A percentile compares a stretch with the other conserved stretches of the same genome.
phyloP scores from a whole-genome alignment of 176 grass and related monocot genomes.

The Thinopyrum elongatum region DNA sequence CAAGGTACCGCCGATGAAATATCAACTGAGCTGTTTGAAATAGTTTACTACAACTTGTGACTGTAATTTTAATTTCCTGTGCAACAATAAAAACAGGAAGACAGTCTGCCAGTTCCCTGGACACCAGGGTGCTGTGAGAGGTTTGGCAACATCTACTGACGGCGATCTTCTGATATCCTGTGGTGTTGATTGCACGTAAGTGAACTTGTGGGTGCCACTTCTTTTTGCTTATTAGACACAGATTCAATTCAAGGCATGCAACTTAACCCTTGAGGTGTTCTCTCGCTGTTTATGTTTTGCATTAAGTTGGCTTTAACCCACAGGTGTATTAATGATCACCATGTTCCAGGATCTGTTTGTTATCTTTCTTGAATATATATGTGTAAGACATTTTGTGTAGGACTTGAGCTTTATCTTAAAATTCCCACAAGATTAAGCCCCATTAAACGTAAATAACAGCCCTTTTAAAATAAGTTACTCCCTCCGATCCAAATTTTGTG shows the following conservation, averaged over 20 bases:
- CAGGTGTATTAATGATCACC: neutral
- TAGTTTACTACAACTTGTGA: neutral
- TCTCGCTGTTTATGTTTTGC: neutral
- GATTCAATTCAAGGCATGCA: neutral
- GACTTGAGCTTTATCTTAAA: constrained; percentile 13
- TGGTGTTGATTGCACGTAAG: constrained; percentile 91
- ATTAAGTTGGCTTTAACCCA: neutral
- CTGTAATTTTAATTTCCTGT: constrained; percentile 12
- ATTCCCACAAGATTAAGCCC: neutral
- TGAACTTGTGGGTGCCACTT: constrained; percentile 5
- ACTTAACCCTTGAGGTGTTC: neutral
- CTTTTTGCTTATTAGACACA: neutral
- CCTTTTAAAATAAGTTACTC: neutral
- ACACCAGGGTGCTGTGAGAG: constrained; percentile 81
- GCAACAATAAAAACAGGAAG: constrained; percentile 63
- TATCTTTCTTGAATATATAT: neutral
- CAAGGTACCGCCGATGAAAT: constrained; percentile 52
- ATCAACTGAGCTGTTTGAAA: neutral
- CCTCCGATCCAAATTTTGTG: too few species aligned
- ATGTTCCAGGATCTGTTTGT: neutral
- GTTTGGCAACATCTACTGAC: constrained; percentile 80
- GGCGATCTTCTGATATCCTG: constrained; percentile 93
- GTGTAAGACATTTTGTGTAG: neutral
- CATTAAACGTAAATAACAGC: neutral
- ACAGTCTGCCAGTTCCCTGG: constrained; percentile 84